phyloP scores from a whole-genome alignment of 352 stramenopile species.

The Saprolegnia parasitica region DNA sequence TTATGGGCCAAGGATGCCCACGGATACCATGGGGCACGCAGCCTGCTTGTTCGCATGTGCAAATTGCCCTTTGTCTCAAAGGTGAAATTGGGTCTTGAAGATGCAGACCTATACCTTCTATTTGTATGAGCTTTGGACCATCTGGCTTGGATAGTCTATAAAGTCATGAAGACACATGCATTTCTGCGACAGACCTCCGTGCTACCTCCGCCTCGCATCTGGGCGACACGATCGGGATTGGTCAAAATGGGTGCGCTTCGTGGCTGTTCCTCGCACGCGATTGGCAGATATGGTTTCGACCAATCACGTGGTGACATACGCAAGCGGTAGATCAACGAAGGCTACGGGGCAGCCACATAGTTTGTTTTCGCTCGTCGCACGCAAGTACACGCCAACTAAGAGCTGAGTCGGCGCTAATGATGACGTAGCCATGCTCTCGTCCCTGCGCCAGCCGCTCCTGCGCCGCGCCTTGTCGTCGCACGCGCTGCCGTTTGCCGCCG shows the following conservation, averaged over 20 bases:
- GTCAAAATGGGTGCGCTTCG: neutral
- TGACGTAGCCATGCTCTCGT: conserved; percentile 22
- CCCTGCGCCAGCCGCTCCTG: conserved; percentile 19
- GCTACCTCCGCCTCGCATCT: too few species aligned
- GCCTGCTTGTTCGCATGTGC: neutral
- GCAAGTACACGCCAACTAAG: neutral
- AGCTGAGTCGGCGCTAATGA: neutral
- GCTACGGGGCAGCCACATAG: neutral
- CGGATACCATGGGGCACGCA: conserved; percentile 7
- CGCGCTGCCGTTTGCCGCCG: conserved; percentile 17
- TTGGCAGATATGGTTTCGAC: conserved; percentile 2
- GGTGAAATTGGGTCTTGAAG: conserved; percentile 2
- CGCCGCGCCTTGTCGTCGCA: conserved; percentile 26
- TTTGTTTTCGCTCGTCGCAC: conserved; percentile 16
- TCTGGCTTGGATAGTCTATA: too few species aligned
- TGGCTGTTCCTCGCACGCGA: neutral
- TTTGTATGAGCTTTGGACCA: neutral
- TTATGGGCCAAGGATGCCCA: neutral
- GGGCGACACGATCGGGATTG: neutral
- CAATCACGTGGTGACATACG: conserved; percentile 17
- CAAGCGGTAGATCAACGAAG: conserved; percentile 6
- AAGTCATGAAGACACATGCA: too few species aligned
- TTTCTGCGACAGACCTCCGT: neutral
- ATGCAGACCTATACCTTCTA: neutral
- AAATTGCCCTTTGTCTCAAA: conserved; percentile 16